Evolutionary conservation across 1,284 basidiomycete genomes (phyloP).

Genomic region (Mycena citricolor): DNA sequence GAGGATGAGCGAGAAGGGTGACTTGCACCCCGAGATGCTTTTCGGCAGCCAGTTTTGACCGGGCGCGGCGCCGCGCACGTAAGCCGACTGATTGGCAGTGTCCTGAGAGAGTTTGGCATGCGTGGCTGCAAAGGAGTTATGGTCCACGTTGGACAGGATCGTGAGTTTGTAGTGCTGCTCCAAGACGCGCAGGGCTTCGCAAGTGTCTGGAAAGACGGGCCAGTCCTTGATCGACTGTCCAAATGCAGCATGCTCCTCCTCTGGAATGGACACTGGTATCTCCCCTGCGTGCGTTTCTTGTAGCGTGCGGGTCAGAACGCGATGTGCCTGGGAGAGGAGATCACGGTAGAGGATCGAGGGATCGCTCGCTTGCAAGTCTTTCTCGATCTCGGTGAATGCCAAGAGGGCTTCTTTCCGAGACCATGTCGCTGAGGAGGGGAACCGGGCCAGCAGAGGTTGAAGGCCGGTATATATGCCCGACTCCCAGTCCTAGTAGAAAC

Average conservation of each 20-base stretch:
- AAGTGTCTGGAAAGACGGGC: conserved; percentile 67
- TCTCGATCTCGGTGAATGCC: conserved; percentile 55
- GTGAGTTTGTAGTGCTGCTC: conserved; percentile 64
- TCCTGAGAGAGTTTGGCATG: conserved; percentile 54
- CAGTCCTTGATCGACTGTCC: conserved; percentile 60
- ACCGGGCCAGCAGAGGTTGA: conserved; percentile 48
- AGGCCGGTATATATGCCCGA: conserved; percentile 57
- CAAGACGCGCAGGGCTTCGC: conserved; percentile 55
- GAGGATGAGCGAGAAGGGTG: conserved; percentile 61
- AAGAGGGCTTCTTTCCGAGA: conserved; percentile 50
- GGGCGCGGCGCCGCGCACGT: conserved; percentile 32
- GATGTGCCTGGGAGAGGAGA: conserved; percentile 55
- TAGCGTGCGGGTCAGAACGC: conserved; percentile 41
- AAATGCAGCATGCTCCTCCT: conserved; percentile 43
- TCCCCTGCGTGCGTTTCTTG: conserved; percentile 25
- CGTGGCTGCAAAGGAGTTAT: conserved; percentile 58
- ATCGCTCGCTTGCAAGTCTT: conserved; percentile 54
- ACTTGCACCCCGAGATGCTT: conserved; percentile 38
- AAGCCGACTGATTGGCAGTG: conserved; percentile 27
- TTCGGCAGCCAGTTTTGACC: conserved; percentile 42
- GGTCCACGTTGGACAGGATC: conserved; percentile 75
- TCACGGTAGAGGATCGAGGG: conserved; percentile 61
- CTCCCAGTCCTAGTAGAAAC: conserved; percentile 65
- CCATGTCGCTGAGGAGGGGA: conserved; percentile 44
- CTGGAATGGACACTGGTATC: conserved; percentile 23